Evolutionary conservation across 1,284 basidiomycete genomes (phyloP), one percentile per base, ranked within the genome.

Genomic region (Fomitopsis betulina): DNA sequence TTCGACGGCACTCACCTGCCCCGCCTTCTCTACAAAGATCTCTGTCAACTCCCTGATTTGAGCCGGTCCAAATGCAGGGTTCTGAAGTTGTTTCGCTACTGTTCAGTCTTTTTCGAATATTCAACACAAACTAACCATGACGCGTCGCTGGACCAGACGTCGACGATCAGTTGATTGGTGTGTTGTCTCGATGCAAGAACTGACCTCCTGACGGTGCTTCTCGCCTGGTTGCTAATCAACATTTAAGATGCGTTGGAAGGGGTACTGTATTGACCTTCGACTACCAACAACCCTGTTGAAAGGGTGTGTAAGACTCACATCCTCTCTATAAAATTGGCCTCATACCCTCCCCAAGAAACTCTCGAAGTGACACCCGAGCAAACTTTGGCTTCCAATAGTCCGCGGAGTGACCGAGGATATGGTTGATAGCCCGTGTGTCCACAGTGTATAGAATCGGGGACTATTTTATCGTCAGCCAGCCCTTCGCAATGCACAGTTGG

Each of bases 51-150:
- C 80, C 1, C 84, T 74, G 21, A 86, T 76, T 60, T 85, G 81
- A 0, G 75, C 67, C 0, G 77, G 75, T 2, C 83, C 80, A 58
- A 87, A 86, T 0, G 82, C 84, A 15, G 84, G 84, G 61, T 85
- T 86, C 84, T 71, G 35, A n/a, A 15, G 49, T 2, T 17, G 5
- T 17, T 21, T 38, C 30, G 55, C 8, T 51, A 21, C 9, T 33
- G 35, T 35, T 35, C 35, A 21, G 25, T n/a, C 30, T n/a, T 12
- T 19, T 19, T 21, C 9, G 47, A 30, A 21, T 9, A 3, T 55
- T 15, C n/a, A 13, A 10, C 45, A 23, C 57, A 30, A 30, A 6
- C 25, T 5, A 45, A 78, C 80, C 68, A 74, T 68, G 53, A 72
- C 62, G 51, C 63, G 66, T 30, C 72, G 67, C 72, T 74, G 50